Conservation (phyloP, 2,329 filamentous ascomycete species). For the Hypoxylon sp. region DNA sequence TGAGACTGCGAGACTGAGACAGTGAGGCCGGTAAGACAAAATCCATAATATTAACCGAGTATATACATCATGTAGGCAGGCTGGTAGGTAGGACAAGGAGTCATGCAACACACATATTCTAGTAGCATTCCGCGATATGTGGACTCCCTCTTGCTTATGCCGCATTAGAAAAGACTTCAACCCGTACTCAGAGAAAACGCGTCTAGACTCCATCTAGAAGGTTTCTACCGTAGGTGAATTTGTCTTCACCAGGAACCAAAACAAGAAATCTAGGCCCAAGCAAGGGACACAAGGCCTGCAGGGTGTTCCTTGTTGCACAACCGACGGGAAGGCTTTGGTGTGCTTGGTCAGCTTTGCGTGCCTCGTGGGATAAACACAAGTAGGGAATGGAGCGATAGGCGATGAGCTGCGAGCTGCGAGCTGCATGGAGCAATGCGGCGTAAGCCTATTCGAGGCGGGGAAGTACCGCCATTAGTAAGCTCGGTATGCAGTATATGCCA, state of each 20-base stretch:
- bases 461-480: slow-evolving; percentile 5
- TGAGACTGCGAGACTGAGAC: background rate
- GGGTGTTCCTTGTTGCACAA: slow-evolving; percentile 29
- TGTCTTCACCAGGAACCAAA: slow-evolving; percentile 30
- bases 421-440: slow-evolving; percentile 13
- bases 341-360: background rate
- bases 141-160: background rate
- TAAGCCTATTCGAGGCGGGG: slow-evolving; percentile 2
- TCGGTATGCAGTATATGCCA: background rate
- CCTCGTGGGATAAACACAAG: background rate
- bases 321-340: slow-evolving; percentile 10
- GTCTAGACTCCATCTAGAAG: slow-evolving; percentile 22
- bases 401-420: background rate
- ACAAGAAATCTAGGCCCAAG: slow-evolving; percentile 13
- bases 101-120: background rate
- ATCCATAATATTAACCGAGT: background rate
- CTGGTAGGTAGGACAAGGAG: background rate
- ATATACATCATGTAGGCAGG: background rate
- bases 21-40: background rate
- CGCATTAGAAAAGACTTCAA: slow-evolving; percentile 1
- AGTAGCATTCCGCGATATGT: background rate
- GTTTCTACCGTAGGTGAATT: slow-evolving; percentile 17
- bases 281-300: slow-evolving; percentile 25
- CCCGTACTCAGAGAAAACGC: slow-evolving; percentile 5
- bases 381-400: background rate